Evolutionary conservation across 106 monocot species (phyloP), one percentile per base, ranked within the genome.

Genomic region (Acanthochlamys bracteata): DNA sequence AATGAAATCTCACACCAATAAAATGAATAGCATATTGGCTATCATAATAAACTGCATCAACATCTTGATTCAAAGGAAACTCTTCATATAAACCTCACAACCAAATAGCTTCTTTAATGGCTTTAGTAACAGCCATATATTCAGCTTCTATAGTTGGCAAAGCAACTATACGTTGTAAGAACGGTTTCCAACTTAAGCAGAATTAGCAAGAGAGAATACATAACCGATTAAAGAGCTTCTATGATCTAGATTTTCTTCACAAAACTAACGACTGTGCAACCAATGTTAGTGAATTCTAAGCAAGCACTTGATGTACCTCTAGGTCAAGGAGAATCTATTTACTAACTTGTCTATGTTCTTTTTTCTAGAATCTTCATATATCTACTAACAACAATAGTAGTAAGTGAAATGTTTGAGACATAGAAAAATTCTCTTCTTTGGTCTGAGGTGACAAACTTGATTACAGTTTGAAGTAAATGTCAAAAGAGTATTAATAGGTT

Each of bases 21-120:
- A 65, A 14, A 51, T 47, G 23, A 11, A 65, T 65, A 49, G 24
- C 65, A 51, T 0, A 53, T 19, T 51, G 3, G 19, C 53, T 63
- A 24, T 71, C 71, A 71, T 54, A 61, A 59, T 23, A 59, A 3
- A 71, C 16, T 39, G 19, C 24, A 15, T 2, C 7, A 15, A 1
- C 12, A 16, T 25, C 0, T 39, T 13, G 15, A 13, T 7, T 16
- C 25, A 6, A 0, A 7, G n/a, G 1, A 53, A 63, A 14, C 7
- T 42, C 45, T 53, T 17, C 33, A 1, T 60, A 11, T 12, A 67
- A 7, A 20, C 66, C 73, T 59, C 17, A 0, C 20, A 73, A 39
- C 66, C 25, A 73, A 21, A 73, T 39, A 19, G 42, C 51, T 51
- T 74, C 66, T 53, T 74, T 63, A 6, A 23, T 20, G 12, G 53